A percentile compares a stretch with the other conserved stretches of the same genome.
phyloP scores from a whole-genome alignment of 83 land plant genomes.

The Larix sibirica region DNA sequence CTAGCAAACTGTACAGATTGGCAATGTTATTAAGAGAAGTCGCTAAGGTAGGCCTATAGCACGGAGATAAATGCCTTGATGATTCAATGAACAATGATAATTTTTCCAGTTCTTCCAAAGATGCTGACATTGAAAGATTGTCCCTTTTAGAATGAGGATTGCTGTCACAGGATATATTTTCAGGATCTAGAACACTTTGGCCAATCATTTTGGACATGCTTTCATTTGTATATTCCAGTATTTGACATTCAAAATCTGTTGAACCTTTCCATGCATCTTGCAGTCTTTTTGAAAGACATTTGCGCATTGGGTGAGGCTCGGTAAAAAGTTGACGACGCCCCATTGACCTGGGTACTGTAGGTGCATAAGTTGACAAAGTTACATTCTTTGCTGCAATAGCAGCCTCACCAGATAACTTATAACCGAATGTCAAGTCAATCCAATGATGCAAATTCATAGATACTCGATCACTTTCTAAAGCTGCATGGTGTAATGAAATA shows the following conservation, averaged over 20 bases:
- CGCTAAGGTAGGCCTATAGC: conserved; percentile 26
- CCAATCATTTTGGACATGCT: not conserved
- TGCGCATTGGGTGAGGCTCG: conserved; percentile 75
- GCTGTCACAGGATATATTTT: not conserved
- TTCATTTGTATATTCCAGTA: conserved; percentile 15
- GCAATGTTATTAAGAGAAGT: not conserved
- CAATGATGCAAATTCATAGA: conserved; percentile 82
- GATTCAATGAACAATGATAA: conserved; percentile 59
- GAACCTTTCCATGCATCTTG: conserved; percentile 4
- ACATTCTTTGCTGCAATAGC: conserved; percentile 92
- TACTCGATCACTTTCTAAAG: conserved; percentile 84
- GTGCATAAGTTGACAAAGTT: conserved; percentile 60
- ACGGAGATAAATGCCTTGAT: conserved; percentile 60
- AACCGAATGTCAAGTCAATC: conserved; percentile 97
- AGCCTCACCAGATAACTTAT: conserved; percentile 85
- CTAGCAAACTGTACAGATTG: not conserved
- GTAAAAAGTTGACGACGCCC: conserved; percentile 90
- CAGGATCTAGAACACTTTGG: not conserved
- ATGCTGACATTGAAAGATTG: conserved; percentile 23
- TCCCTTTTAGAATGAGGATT: not conserved
- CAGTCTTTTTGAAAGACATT: conserved; percentile 5
- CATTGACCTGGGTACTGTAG: conserved; percentile 53
- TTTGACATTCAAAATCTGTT: not conserved
- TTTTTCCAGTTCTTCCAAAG: conserved; percentile 61
- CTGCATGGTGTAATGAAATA: conserved; percentile 71